phyloP scores from a whole-genome alignment of 2,329 filamentous ascomycete species.

The Hypocreales sp. region DNA sequence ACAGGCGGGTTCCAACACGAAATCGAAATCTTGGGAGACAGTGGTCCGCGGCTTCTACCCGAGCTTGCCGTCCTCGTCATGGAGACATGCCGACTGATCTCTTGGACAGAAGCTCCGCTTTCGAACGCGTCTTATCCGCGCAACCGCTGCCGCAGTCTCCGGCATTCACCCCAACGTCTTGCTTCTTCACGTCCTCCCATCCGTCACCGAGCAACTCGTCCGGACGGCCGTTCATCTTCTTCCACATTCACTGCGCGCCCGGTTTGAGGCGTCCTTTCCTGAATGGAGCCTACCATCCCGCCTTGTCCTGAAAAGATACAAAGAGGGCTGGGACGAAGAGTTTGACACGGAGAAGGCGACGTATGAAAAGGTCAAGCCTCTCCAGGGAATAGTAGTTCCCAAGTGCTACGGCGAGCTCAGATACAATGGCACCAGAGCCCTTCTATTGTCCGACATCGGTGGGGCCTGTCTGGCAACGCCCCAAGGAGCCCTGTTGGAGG shows the following conservation, averaged over 20 bases:
- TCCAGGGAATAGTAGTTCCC: conserved; percentile 11
- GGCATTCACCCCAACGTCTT: too few species aligned
- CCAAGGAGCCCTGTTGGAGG: conserved; percentile 6
- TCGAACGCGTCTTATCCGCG: neutral
- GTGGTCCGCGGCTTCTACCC: neutral
- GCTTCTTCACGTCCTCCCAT: too few species aligned
- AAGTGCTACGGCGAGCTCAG: conserved; percentile 7
- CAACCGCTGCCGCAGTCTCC: too few species aligned
- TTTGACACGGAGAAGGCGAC: conserved; percentile 9
- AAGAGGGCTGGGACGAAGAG: conserved; percentile 11
- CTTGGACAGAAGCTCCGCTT: neutral
- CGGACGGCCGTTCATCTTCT: neutral
- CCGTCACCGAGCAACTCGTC: neutral
- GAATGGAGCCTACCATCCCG: neutral
- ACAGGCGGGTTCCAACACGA: neutral
- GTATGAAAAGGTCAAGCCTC: conserved; percentile 7
- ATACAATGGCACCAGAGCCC: conserved; percentile 6
- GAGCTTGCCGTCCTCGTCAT: too few species aligned
- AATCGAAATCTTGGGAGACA: neutral
- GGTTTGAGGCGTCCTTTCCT: neutral
- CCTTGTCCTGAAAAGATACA: conserved; percentile 8
- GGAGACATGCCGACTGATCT: neutral
- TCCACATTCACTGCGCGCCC: neutral
- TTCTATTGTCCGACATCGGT: conserved; percentile 11
- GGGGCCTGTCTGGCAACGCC: conserved; percentile 7